Conservation (phyloP, 306 rosid species). For the Dicorynia guianensis region DNA sequence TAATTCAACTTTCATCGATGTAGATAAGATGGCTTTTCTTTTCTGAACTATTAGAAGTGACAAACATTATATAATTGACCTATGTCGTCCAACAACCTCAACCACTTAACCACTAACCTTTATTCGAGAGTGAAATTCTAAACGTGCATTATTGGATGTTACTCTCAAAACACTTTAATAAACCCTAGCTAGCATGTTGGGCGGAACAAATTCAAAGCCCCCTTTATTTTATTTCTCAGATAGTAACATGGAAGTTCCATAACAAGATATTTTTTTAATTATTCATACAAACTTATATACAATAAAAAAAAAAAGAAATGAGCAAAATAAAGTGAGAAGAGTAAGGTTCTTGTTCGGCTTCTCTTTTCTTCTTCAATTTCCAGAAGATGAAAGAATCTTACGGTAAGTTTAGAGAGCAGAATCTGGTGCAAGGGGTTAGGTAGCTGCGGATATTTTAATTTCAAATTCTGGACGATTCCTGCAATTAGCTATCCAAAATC, state of each 20-base stretch:
- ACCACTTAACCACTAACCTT: not conserved
- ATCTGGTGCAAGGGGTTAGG: slow-evolving; percentile 51
- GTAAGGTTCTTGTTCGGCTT: not conserved
- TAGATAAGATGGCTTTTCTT: not conserved
- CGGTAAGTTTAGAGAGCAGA: slow-evolving; percentile 20
- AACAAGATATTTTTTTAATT: not conserved
- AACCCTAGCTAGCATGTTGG: no score
- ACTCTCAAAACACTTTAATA: no score
- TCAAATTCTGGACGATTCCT: slow-evolving; percentile 23
- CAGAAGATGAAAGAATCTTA: slow-evolving; percentile 20
- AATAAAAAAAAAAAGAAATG: no score
- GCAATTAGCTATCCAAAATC: not conserved
- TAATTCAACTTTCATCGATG: not conserved
- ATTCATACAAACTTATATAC: no score
- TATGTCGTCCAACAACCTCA: not conserved
- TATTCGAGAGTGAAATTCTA: not conserved
- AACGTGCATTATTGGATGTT: no score
- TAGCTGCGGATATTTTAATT: not conserved
- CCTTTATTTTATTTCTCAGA: not conserved
- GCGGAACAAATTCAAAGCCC: no score
- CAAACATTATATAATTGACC: not conserved
- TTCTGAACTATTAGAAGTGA: not conserved
- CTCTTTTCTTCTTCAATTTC: not conserved
- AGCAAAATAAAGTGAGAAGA: no score
- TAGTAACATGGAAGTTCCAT: not conserved